Conservation (phyloP, 1,284 basidiomycete species). For the Ceratobasidium sp. region DNA sequence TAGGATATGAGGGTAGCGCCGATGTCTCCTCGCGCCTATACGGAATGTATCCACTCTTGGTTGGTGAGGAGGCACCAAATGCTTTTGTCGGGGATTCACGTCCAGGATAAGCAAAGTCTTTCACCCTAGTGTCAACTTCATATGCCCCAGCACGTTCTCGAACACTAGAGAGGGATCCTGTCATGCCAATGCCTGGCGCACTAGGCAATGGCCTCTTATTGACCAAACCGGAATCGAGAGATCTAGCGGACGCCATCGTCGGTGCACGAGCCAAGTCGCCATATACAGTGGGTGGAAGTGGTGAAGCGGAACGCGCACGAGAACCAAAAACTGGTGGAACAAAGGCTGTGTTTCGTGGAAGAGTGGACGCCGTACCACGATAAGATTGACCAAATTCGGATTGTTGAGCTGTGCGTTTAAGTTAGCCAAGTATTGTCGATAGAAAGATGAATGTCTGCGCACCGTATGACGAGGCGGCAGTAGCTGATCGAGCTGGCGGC, state of each 20-base stretch:
- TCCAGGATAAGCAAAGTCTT: conserved; percentile 42
- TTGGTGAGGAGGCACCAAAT: conserved; percentile 12
- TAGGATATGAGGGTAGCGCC: conserved; percentile 4
- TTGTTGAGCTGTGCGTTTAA: conserved; percentile 13
- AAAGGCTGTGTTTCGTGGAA: conserved; percentile 22
- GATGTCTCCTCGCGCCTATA: conserved; percentile 31
- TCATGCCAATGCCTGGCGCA: conserved; percentile 10
- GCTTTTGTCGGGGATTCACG: conserved; percentile 18
- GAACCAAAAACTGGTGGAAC: conserved; percentile 42
- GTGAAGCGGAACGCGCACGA: conserved; percentile 38
- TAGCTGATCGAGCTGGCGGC: conserved; percentile 19
- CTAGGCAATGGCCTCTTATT: conserved; percentile 27
- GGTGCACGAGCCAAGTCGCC: conserved; percentile 38
- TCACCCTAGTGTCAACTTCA: conserved; percentile 16
- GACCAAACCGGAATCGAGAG: conserved; percentile 36
- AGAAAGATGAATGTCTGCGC: background rate
- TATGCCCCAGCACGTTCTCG: conserved; percentile 29
- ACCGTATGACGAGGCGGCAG: conserved; percentile 3
- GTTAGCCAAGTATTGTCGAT: background rate
- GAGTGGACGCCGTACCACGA: background rate
- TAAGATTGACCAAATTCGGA: conserved; percentile 26
- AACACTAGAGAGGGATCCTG: conserved; percentile 35
- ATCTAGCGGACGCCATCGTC: conserved; percentile 25
- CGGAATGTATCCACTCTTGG: conserved; percentile 36
- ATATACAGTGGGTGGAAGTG: conserved; percentile 16